These are phyloP conservation scores for Curvularia sp. DNA, from an alignment of 2,329 filamentous ascomycete genomes.

Conservation along the genomic window DNA sequence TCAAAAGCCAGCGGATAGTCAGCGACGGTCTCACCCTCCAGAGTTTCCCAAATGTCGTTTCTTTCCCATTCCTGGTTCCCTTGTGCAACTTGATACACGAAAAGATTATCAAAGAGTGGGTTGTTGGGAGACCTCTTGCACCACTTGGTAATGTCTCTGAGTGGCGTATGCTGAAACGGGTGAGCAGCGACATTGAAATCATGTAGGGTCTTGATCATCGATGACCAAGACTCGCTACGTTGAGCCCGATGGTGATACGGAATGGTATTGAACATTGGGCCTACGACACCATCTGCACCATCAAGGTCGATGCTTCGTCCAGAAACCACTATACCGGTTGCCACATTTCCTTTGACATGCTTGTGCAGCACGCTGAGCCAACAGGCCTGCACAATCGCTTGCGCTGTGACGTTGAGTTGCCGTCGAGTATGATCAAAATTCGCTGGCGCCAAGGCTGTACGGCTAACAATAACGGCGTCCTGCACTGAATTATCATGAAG, in stretches of 20 bases:
- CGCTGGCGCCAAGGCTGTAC: constrained; percentile 57
- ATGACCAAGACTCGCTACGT: constrained; percentile 62
- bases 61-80: constrained; percentile 30
- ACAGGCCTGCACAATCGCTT: constrained; percentile 76
- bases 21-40: constrained; percentile 53
- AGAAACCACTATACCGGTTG: constrained; percentile 78
- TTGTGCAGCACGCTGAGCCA: constrained; percentile 71
- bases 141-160: constrained; percentile 84
- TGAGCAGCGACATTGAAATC: constrained; percentile 71
- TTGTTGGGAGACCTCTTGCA: constrained; percentile 62
- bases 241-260: constrained; percentile 67
- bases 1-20: constrained; percentile 84
- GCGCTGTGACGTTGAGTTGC: constrained; percentile 74
- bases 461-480: constrained; percentile 32
- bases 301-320: constrained; percentile 76
- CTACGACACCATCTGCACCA: constrained; percentile 70
- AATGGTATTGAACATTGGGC: constrained; percentile 89
- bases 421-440: constrained; percentile 57
- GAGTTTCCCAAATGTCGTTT: constrained; percentile 60
- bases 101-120: constrained; percentile 74
- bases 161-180: constrained; percentile 77
- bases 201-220: constrained; percentile 70
- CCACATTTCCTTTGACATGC: constrained; percentile 56
- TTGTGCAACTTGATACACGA: constrained; percentile 73
- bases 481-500: constrained; percentile 27